Base-by-base conservation (phyloP, 202 grass and related monocot species). In the Eragrostis tef region DNA sequence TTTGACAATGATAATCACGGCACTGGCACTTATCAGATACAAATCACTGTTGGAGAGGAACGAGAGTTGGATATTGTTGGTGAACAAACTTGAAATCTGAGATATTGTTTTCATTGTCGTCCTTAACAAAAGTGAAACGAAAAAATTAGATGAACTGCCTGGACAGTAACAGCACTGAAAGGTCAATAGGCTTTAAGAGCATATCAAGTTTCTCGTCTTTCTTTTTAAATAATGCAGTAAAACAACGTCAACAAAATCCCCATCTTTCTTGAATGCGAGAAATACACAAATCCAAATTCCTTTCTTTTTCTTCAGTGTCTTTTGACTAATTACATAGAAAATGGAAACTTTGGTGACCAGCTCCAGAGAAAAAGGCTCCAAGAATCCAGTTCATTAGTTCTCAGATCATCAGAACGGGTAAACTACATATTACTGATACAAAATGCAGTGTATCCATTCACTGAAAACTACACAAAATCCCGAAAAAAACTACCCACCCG, bases 81-180 rank as follows among this genome's bases (percentile, higher is more conserved):
- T 83, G 57, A 86, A 50, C 83, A 51, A 72, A 85, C 64, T 59
- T 85, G 25, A 54, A 71, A 64, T 78, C 12, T 49, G 71, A 52
- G 21, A 19, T 29, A 60, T 53, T 56, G 27, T 14, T 68, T 67
- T 79, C 60, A 3, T 59, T 39, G 46, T 16, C 15, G 17, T 61
- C 6, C 15, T 12, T 64, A 45, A 25, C 29, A 31, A 16, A 57
- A 66, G 21, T 8, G 13, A 26, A 36, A 67, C 52, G 4, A 20
- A 63, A 34, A 34, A 64, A 14, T 60, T 34, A 43, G 43, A 22
- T 85, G 67, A 86, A 74, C 67, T 61, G 61, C 64, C 42, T 51
- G 52, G 79, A 7, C 59, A 74, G 14, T 39, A 45, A 44, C 25
- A 58, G 6, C 29, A 86, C 67, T 29, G 59, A 73, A 54, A 71